Percentiles rank a stretch among this genome's conserved stretches.
Evolutionary conservation across 2,329 filamentous ascomycete species (phyloP).

Genomic region (Chaetomiaceae sp.): DNA sequence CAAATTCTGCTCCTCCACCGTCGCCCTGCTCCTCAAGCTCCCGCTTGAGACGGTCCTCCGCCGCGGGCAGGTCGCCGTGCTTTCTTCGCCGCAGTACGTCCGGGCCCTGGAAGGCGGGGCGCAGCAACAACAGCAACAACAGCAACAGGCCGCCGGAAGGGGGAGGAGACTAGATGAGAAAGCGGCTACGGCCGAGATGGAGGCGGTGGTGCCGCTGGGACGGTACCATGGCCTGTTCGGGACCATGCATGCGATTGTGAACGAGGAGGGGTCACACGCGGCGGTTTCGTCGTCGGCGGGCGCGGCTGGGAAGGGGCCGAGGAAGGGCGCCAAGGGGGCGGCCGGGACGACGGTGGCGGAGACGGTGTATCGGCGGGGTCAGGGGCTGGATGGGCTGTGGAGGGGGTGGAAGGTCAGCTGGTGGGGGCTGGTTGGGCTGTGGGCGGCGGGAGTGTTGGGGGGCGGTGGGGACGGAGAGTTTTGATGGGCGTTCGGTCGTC

Average conservation of each 20-base stretch:
- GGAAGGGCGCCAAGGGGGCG: slow-evolving; percentile 24
- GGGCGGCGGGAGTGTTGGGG: slow-evolving; percentile 63
- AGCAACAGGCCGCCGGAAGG: neutral
- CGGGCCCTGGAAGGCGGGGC: slow-evolving; percentile 40
- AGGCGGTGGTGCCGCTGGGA: slow-evolving; percentile 76
- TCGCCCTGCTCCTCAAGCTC: slow-evolving; percentile 79
- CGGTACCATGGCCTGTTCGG: slow-evolving; percentile 82
- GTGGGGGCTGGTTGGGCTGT: slow-evolving; percentile 71
- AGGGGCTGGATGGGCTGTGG: slow-evolving; percentile 65
- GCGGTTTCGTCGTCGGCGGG: slow-evolving; percentile 31
- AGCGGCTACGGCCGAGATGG: slow-evolving; percentile 40
- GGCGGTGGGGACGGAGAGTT: slow-evolving; percentile 59
- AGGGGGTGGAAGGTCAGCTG: slow-evolving; percentile 73
- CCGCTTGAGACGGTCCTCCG: slow-evolving; percentile 89
- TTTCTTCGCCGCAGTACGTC: slow-evolving; percentile 51
- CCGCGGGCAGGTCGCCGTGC: slow-evolving; percentile 75
- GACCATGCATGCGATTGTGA: slow-evolving; percentile 82
- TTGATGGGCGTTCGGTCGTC: slow-evolving; percentile 28
- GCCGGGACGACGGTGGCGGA: slow-evolving; percentile 34
- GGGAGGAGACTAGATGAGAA: slow-evolving; percentile 15
- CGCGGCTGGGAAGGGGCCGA: slow-evolving; percentile 23
- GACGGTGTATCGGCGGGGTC: slow-evolving; percentile 53
- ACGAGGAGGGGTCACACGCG: slow-evolving; percentile 71
- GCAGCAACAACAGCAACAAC: neutral
- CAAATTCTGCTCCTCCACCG: slow-evolving; percentile 74